A percentile compares a stretch with the other conserved stretches of the same genome.
Evolutionary conservation across 352 stramenopile species (phyloP).

Genomic region (Phytophthora macrochlamydospora): DNA sequence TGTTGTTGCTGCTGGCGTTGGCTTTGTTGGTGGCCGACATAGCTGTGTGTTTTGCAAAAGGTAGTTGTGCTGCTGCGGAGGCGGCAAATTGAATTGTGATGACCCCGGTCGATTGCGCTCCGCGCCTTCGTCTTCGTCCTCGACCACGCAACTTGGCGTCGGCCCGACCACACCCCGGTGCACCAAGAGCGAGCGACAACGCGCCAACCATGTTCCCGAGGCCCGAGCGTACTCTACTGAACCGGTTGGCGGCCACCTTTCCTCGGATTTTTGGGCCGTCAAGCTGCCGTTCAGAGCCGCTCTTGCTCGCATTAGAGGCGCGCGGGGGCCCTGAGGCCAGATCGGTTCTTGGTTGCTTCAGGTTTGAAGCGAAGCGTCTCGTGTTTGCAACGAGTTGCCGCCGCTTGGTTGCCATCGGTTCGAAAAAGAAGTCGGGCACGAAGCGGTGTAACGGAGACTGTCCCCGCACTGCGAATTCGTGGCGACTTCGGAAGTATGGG

Average conservation of each 20-base stretch:
- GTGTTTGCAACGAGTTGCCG: background rate
- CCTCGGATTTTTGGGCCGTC: constrained; percentile 31
- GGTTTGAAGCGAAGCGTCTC: background rate
- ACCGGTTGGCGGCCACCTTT: constrained; percentile 17
- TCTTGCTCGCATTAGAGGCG: constrained; percentile 24
- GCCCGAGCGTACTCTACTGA: constrained; percentile 44
- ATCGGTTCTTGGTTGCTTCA: background rate
- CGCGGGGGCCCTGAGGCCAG: constrained; percentile 1
- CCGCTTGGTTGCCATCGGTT: constrained; percentile 12
- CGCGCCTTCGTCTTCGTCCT: constrained; percentile 3
- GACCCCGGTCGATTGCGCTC: constrained; percentile 9
- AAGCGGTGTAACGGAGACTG: constrained; percentile 31
- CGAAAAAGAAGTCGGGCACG: constrained; percentile 18
- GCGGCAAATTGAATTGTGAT: constrained; percentile 43
- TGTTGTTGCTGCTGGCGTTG: constrained; percentile 11
- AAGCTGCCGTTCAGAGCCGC: constrained; percentile 39
- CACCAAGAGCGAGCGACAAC: constrained; percentile 41
- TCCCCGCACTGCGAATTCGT: constrained; percentile 13
- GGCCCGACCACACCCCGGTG: constrained; percentile 22
- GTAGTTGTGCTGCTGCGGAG: constrained; percentile 22
- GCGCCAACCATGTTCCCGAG: constrained; percentile 26
- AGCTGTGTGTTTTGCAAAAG: constrained; percentile 15
- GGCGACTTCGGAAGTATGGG: background rate
- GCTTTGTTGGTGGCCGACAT: constrained; percentile 11
- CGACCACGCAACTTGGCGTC: constrained; percentile 20